phyloP scores from a whole-genome alignment of 169 alveolate species.

The Ophryocystis elektroscirrha region DNA sequence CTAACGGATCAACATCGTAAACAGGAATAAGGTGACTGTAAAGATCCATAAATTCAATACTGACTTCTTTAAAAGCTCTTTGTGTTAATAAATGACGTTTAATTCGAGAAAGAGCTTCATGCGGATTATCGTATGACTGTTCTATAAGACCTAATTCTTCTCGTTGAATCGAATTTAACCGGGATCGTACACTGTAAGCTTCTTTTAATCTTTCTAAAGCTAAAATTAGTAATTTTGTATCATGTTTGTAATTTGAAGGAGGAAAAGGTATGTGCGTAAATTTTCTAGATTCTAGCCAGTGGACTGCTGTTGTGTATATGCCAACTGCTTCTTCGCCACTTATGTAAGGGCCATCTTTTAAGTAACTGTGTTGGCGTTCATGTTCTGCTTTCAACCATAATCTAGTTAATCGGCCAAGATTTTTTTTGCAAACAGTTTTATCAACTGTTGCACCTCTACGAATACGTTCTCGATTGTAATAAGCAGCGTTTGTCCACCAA shows the following conservation, averaged over 20 bases:
- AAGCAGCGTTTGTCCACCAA: slow-evolving; percentile 99
- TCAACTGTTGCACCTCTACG: slow-evolving; percentile 99
- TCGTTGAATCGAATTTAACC: slow-evolving; percentile 91
- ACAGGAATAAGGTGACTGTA: slow-evolving; percentile 94
- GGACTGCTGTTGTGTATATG: slow-evolving; percentile 92
- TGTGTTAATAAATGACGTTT: slow-evolving; percentile 93
- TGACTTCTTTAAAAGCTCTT: slow-evolving; percentile 94
- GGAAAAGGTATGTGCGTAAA: slow-evolving; percentile 98
- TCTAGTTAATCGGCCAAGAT: slow-evolving; percentile 96
- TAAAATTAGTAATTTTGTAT: slow-evolving; percentile 85
- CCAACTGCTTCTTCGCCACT: slow-evolving; percentile 99
- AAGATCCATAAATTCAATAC: slow-evolving; percentile 92
- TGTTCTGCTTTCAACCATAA: slow-evolving; percentile 89
- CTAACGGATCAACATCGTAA: slow-evolving; percentile 97
- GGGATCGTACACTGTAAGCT: slow-evolving; percentile 68
- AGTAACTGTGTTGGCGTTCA: slow-evolving; percentile 92
- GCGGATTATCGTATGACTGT: slow-evolving; percentile 99
- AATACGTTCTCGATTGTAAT: slow-evolving; percentile 96
- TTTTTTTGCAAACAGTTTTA: slow-evolving; percentile 96
- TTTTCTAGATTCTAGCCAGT: slow-evolving; percentile 94
- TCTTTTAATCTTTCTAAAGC: slow-evolving; percentile 97
- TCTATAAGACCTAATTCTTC: slow-evolving; percentile 97
- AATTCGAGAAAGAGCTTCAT: slow-evolving; percentile 93
- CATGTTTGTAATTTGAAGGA: slow-evolving; percentile 97
- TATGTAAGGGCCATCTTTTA: slow-evolving; percentile 94